Evolutionary conservation across 352 stramenopile genomes (phyloP).

Genomic region (Phytophthora nicotianae): DNA sequence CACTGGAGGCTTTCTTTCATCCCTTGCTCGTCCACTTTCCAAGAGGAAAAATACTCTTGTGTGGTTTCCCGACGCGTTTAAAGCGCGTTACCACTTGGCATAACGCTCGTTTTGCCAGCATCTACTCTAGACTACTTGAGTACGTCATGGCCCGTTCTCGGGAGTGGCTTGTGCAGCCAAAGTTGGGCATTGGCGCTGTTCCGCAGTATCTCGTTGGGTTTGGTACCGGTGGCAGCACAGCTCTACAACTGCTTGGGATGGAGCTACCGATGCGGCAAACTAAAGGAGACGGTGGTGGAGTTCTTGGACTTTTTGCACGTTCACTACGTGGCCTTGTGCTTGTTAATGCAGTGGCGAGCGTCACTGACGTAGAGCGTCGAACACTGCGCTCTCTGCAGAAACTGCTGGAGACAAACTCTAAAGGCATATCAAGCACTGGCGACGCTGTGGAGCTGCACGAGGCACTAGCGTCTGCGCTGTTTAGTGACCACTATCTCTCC

Average conservation of each 20-base stretch:
- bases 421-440: background rate
- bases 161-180: conserved; percentile 81
- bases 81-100: conserved; percentile 46
- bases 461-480: conserved; percentile 44
- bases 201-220: conserved; percentile 73
- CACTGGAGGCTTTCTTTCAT: conserved; percentile 61
- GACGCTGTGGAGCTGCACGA: conserved; percentile 55
- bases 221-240: conserved; percentile 56
- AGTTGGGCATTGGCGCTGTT: conserved; percentile 59
- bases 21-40: conserved; percentile 64
- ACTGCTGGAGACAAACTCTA: conserved; percentile 16
- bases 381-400: conserved; percentile 29
- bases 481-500: conserved; percentile 70
- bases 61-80: conserved; percentile 55
- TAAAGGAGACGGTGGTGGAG: conserved; percentile 19
- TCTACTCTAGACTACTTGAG: conserved; percentile 55
- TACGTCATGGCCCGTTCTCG: conserved; percentile 54
- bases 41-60: conserved; percentile 67
- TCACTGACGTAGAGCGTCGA: conserved; percentile 31
- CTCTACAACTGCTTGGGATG: conserved; percentile 52
- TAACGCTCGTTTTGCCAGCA: conserved; percentile 50
- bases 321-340: conserved; percentile 61
- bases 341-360: conserved; percentile 48
- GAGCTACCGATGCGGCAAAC: conserved; percentile 43
- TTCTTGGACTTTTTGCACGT: conserved; percentile 45